Evolutionary conservation across 1,284 basidiomycete species (phyloP), one percentile per base, ranked within the genome.

Genomic region (Cystobasidiaceae sp.): DNA sequence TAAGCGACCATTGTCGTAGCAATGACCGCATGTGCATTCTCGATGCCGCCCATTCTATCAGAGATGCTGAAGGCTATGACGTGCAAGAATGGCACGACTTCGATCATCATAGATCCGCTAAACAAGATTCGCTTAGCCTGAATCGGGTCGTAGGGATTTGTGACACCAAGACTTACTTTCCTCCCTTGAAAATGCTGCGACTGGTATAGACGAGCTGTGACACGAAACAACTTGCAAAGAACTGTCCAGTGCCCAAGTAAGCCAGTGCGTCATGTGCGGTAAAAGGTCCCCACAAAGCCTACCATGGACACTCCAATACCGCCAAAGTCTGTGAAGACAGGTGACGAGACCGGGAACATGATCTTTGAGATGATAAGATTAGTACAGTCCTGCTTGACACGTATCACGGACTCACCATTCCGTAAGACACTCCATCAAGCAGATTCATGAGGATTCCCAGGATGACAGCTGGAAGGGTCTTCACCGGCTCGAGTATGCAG

Each of bases 91-190:
- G 94, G 93, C 86, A 96, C 90, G 11, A 93, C 90, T 77, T 97
- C 93, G 69, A 97, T 97, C 92, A 97, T 96, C 93, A 97, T 97
- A 60, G 89, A 93, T 8, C 93, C 93, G 78, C 96, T 97, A 9
- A 87, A 90, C 49, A 88, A 17, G 32, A 17, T 34, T 9, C 11
- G 7, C 8, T 9, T 52, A 21, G 33, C 13, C 13, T 11, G 7
- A n/a, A 51, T 1, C 28, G 1, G 6, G 27, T 32, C 19, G n/a
- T 23, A 7, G n/a, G 13, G 2, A n/a, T 11, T 32, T 15, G 6
- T 41, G 1, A 5, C 23, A 70, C n/a, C n/a, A n/a, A n/a, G n/a
- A n/a, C 70, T 13, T 21, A 57, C 21, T 64, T 52, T 7, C 77
- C 78, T 30, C 75, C 79, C 60, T 78, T 79, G 77, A 97, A 97